Base-by-base conservation (phyloP, 2,329 filamentous ascomycete species). In the Eurotiales sp. region DNA sequence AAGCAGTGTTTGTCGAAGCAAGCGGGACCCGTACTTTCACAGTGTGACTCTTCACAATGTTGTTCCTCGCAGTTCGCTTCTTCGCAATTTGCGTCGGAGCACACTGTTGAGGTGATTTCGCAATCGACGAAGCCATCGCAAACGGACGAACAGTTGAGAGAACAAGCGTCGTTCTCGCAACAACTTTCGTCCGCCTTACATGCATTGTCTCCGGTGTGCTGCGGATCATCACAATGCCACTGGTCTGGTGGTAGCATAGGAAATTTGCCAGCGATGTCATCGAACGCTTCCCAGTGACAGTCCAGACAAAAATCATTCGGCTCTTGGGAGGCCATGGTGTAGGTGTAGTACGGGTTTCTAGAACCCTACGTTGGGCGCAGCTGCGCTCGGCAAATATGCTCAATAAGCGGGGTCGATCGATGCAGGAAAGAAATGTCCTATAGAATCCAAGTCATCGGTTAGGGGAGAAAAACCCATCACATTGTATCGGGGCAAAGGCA, bases 81-180 rank as follows among this genome's bases (percentile, higher is more conserved):
- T 5, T 59, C 60, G 49, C 66, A 68, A 37, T 63, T 58, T 14
- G 63, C 57, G 27, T 63, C 63, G 2, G 70, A 71, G 56, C 70
- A 73, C 11, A 63, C 61, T 2, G 62, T 69, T 8, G 51, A 53
- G 7, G 62, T 64, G 29, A 64, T 63, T 46, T 71, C 67, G 53
- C 71, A 73, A 30, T 70, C 69, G 15, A 67, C 60, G 46, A 71
- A 72, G 36, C 69, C 69, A 47, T 72, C 70, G 54, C 71, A 73
- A 17, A 69, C 59, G 10, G 71, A 72, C 15, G 62, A 63, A 50
- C 71, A 72, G 42, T 64, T 63, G 53, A 66, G 54, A 23, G 67
- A 64, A 52, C 68, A 71, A 50, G 66, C 60, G 40, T 72, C 68
- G 29, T 62, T 62, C 45, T 71, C 65, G 55, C 71, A 73, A 54